Conservation (phyloP, 805 yeast genomes). For the Ogataea philodendri region DNA sequence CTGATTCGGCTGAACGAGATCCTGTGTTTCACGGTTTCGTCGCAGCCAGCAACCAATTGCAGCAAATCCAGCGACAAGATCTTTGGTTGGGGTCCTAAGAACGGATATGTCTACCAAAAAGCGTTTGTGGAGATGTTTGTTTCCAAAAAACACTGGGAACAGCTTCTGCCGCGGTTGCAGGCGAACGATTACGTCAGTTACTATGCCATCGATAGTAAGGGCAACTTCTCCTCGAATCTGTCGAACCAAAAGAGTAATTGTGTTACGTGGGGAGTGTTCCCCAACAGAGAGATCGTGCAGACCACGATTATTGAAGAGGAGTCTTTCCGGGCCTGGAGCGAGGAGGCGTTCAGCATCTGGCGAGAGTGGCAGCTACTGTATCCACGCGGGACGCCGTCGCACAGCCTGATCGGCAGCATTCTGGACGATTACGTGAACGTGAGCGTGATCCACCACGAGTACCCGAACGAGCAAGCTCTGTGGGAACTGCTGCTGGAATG, state of each 20-base stretch:
- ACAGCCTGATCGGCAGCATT: conserved; percentile 57
- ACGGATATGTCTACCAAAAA: conserved; percentile 89
- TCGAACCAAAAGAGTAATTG: conserved; percentile 61
- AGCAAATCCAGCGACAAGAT: conserved; percentile 76
- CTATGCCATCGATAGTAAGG: conserved; percentile 66
- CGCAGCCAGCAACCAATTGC: conserved; percentile 93
- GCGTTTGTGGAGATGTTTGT: conserved; percentile 89
- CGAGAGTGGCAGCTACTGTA: conserved; percentile 87
- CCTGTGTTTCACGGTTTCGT: conserved; percentile 84
- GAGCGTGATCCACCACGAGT: conserved; percentile 87
- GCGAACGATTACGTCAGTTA: conserved; percentile 58
- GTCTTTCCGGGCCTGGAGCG: conserved; percentile 93
- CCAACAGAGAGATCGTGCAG: conserved; percentile 83
- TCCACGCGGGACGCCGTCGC: conserved; percentile 53
- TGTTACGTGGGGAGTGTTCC: conserved; percentile 98
- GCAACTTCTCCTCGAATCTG: conserved; percentile 60
- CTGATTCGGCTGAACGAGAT: conserved; percentile 71
- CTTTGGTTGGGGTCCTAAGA: conserved; percentile 96
- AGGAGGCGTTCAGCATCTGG: conserved; percentile 92
- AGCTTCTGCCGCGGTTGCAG: conserved; percentile 52
- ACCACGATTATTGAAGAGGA: conserved; percentile 91
- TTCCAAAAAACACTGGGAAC: conserved; percentile 68
- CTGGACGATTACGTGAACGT: conserved; percentile 68
- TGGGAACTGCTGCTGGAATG: conserved; percentile 61
- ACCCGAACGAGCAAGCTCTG: conserved; percentile 63